Base-by-base conservation (phyloP, 495 filamentous ascomycete genomes). In the Hyaloscypha finlandica region DNA sequence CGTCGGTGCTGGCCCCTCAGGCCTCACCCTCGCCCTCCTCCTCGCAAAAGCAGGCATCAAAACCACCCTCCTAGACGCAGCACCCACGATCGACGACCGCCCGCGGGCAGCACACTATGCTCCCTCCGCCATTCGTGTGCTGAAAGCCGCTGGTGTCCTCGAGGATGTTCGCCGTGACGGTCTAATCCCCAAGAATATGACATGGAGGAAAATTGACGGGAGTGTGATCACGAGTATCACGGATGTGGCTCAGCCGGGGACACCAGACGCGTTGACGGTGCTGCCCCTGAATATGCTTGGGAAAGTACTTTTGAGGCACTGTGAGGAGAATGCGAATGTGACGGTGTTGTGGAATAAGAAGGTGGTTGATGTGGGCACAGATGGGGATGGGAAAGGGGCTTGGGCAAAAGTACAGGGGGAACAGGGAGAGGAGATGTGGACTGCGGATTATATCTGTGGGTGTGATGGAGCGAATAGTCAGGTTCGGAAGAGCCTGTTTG, bases 381-480 rank as follows among this genome's bases (percentile, higher is more conserved):
- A 74, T 20, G 42, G 74, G 29, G 71, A 74, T 20, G 42, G 16
- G 42, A 48, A 48, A 12, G 77, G 77, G 42, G 82, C 83, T 2
- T 84, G 82, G 80, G 80, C 80, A 2, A 79, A 86, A 9, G 77
- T 83, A 12, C 79, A 86, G 58, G 80, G 77, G 1, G 74, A 76
- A 0, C 75, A 75, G 6, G 81, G 82, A 0, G 64, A 53, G 42
- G 53, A 56, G 9, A 56, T 1, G 53, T 56, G 53, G 53, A 56
- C 53, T 9, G 72, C 76, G 32, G 85, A 88, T 71, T 89, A 85
- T 68, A 65, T 89, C 3, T 70, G 86, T 12, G 86, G 86, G 0
- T 86, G 84, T 66, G 85, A 89, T 71, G 85, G 85, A 5, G 86
- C 85, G 1, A 83, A 78, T 51, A 86, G 84, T 68, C 77, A 77